Percentiles rank a stretch among this genome's conserved stretches.
Conservation (phyloP, 2,329 filamentous ascomycete species). For the Fusarium musae region DNA sequence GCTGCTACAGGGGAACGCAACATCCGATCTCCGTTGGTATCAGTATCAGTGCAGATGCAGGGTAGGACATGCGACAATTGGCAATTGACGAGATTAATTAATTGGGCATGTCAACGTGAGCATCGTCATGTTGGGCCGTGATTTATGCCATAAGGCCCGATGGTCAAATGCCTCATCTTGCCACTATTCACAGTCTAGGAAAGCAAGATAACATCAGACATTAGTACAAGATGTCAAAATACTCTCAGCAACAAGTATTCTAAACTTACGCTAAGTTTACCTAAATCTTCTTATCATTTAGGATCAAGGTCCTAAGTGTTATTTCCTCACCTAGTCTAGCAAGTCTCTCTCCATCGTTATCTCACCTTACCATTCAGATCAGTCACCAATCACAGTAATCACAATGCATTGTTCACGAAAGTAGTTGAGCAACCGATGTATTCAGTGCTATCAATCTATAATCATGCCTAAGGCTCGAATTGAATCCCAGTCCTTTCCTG, state of each 20-base stretch:
- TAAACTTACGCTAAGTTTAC: no score
- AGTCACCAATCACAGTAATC: not conserved
- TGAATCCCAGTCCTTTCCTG: conserved; percentile 36
- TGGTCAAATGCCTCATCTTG: not conserved
- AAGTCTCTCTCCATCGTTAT: no score
- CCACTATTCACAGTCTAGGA: not conserved
- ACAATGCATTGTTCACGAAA: not conserved
- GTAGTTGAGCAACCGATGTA: conserved; percentile 22
- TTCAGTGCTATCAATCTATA: conserved; percentile 40
- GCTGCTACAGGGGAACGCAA: not conserved
- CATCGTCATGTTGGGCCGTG: not conserved
- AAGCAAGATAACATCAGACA: no score
- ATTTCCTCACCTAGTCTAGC: no score
- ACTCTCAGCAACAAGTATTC: no score
- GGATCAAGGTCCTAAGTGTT: no score
- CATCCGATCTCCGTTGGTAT: not conserved
- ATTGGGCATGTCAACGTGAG: not conserved
- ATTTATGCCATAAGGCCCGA: not conserved
- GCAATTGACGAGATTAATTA: not conserved
- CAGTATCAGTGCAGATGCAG: not conserved
- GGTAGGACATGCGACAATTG: not conserved
- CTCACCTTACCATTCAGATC: rapidly evolving
- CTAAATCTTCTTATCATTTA: no score
- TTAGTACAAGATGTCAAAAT: no score
- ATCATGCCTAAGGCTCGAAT: conserved; percentile 4